A percentile compares a stretch with the other conserved stretches of the same genome.
phyloP scores from a whole-genome alignment of 495 filamentous ascomycete species.

The Aspergillus sparsus region DNA sequence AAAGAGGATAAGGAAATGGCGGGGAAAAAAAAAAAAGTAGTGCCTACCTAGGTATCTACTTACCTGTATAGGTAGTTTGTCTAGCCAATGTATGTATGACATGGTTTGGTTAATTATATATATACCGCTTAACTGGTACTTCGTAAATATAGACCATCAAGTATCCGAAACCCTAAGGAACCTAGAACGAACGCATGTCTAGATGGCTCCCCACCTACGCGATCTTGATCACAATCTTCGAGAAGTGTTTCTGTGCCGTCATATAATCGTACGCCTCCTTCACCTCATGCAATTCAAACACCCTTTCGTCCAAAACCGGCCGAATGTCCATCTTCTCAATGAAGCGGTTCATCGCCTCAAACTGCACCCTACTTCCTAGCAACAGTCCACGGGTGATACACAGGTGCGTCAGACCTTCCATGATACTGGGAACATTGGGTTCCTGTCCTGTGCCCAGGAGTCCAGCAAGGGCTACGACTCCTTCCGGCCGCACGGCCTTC shows the following conservation, averaged over 20 bases:
- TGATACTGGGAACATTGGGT: constrained; percentile 31
- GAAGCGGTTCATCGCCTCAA: constrained; percentile 56
- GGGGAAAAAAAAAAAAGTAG: too few relatives aligned
- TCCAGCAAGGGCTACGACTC: constrained; percentile 60
- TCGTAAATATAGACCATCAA: neutral
- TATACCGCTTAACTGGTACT: neutral
- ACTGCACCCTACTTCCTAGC: constrained; percentile 54
- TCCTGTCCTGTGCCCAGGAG: constrained; percentile 32
- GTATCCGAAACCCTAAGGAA: neutral
- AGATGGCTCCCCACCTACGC: constrained; percentile 25
- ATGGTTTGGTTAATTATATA: too few relatives aligned
- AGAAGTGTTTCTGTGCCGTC: constrained; percentile 68
- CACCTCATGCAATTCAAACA: constrained; percentile 52
- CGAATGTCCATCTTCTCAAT: constrained; percentile 59
- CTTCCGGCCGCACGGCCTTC: constrained; percentile 60
- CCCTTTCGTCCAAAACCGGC: constrained; percentile 57
- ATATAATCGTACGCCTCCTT: constrained; percentile 49
- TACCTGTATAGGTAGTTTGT: too few relatives aligned
- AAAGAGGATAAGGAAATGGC: neutral
- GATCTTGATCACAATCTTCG: constrained; percentile 65
- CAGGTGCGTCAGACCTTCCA: constrained; percentile 44
- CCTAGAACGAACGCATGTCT: neutral
- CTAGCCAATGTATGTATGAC: too few relatives aligned
- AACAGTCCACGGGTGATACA: constrained; percentile 30
- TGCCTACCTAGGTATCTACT: too few relatives aligned